Conservation (phyloP, 345 rosid species). For the Arabis alpina region DNA sequence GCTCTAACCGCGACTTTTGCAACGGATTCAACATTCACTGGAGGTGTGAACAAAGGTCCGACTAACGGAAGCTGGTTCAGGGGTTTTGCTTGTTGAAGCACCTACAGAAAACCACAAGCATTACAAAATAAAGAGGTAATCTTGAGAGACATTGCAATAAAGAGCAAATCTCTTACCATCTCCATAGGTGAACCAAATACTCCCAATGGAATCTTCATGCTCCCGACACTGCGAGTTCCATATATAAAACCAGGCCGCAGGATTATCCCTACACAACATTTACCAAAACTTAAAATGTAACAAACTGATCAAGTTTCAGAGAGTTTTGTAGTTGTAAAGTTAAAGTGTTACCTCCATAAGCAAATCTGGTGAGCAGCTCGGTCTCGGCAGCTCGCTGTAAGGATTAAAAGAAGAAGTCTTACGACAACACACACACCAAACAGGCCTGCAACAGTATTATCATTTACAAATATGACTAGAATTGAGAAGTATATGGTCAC, state of each 20-base stretch:
- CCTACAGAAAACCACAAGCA: slow-evolving; percentile 38
- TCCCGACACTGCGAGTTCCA: slow-evolving; percentile 87
- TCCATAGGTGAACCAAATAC: slow-evolving; percentile 88
- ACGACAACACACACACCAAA: neutral
- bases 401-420: slow-evolving; percentile 34
- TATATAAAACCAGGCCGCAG: slow-evolving; percentile 95
- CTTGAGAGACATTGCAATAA: neutral
- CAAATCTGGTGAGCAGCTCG: slow-evolving; percentile 82
- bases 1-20: slow-evolving; percentile 55
- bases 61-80: slow-evolving; percentile 64
- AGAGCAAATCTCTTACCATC: slow-evolving; percentile 56
- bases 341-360: slow-evolving; percentile 76
- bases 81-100: slow-evolving; percentile 68
- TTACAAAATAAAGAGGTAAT: slow-evolving; percentile 9
- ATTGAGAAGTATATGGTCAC: slow-evolving; percentile 37
- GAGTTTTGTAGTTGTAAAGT: neutral
- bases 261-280: slow-evolving; percentile 66
- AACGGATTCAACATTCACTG: slow-evolving; percentile 53
- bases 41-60: slow-evolving; percentile 59
- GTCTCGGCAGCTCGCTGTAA: slow-evolving; percentile 92
- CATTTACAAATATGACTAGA: neutral
- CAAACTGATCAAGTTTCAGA: neutral
- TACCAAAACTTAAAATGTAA: slow-evolving; percentile 4
- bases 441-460: neutral
- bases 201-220: slow-evolving; percentile 80